phyloP scores from a whole-genome alignment of 306 rosid species.

The Abrus pulchellus region DNA sequence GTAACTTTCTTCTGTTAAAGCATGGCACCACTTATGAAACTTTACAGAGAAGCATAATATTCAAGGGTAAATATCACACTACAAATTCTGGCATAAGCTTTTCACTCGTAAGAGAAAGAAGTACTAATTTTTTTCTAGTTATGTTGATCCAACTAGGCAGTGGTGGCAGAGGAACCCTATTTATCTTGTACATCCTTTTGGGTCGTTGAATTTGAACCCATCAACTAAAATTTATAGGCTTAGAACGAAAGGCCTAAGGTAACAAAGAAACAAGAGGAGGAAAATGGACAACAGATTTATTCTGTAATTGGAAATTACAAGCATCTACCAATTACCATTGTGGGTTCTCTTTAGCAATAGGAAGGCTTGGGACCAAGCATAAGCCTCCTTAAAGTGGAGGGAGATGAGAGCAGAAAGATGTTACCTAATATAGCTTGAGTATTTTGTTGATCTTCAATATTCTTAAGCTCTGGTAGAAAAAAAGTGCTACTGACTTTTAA shows the following conservation, averaged over 20 bases:
- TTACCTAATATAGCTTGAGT: conserved; percentile 51
- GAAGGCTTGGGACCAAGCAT: conserved; percentile 54
- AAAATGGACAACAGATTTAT: conserved; percentile 47
- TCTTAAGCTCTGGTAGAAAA: conserved; percentile 44
- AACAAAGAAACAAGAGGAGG: conserved; percentile 48
- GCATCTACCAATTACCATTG: conserved; percentile 56
- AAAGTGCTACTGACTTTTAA: conserved; percentile 41
- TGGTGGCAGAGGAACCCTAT: conserved; percentile 52
- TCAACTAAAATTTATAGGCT: conserved; percentile 50
- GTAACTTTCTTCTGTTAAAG: conserved; percentile 47
- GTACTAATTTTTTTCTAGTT: conserved; percentile 53
- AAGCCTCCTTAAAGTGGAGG: conserved; percentile 47
- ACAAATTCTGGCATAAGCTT: conserved; percentile 52
- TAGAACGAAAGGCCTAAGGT: conserved; percentile 47
- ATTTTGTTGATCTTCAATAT: conserved; percentile 53
- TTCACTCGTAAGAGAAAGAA: conserved; percentile 50
- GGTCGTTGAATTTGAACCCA: conserved; percentile 55
- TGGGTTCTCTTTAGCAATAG: conserved; percentile 57
- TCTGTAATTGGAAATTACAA: conserved; percentile 51
- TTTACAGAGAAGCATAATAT: conserved; percentile 55
- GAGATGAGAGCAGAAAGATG: conserved; percentile 52
- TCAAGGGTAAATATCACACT: conserved; percentile 42
- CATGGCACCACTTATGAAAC: conserved; percentile 51
- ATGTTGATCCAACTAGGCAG: conserved; percentile 47
- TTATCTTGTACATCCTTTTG: conserved; percentile 46